Percentiles rank a stretch among this genome's conserved stretches.
These are phyloP conservation scores for Spergularia marina DNA, from an alignment of 148 eudicot genomes.

Conservation along the genomic window DNA sequence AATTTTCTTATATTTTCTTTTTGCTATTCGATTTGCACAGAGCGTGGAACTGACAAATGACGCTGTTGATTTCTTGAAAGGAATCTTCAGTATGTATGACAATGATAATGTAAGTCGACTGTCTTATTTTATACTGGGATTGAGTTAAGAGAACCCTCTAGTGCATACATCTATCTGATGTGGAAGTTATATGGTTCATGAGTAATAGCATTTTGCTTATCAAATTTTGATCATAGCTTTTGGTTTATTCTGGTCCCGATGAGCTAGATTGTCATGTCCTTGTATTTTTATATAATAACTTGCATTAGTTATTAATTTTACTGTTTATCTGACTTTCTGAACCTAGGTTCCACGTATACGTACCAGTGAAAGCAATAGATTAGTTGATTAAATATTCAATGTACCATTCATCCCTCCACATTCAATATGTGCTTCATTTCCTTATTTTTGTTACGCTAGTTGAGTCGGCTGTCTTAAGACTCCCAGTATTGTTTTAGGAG, in stretches of 20 bases:
- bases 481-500: background rate
- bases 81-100: conserved; percentile 37
- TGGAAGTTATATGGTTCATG: background rate
- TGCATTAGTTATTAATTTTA: background rate
- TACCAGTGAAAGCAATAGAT: too few species aligned
- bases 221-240: background rate
- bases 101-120: conserved; percentile 34
- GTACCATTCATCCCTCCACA: too few species aligned
- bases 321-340: background rate
- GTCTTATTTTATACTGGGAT: background rate
- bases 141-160: background rate
- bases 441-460: background rate
- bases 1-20: conserved; percentile 4
- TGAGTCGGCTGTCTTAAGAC: background rate
- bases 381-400: too few species aligned
- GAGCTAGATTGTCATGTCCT: background rate
- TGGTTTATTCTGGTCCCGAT: background rate
- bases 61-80: conserved; percentile 38
- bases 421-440: background rate
- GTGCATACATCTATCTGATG: background rate
- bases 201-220: background rate
- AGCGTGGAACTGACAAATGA: conserved; percentile 41
- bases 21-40: conserved; percentile 23
- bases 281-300: background rate
- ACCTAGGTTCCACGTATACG: background rate